Evolutionary conservation across 1,139 yeast genomes (phyloP).

Genomic region (Diutina rugosa): DNA sequence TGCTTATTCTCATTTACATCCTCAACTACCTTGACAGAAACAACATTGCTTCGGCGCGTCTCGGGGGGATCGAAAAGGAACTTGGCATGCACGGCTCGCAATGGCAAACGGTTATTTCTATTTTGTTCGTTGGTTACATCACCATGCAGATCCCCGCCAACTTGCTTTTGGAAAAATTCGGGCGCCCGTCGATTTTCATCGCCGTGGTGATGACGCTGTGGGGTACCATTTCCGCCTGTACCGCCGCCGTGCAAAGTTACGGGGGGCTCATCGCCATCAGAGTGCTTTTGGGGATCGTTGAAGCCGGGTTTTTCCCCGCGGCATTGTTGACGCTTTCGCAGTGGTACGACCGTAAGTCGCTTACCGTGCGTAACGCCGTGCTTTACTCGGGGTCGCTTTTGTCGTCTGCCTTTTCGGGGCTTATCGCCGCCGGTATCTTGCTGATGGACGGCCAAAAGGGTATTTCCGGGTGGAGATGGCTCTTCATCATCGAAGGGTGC

Average conservation of each 20-base stretch:
- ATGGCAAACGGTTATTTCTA: conserved; percentile 42
- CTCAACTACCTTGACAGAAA: conserved; percentile 46
- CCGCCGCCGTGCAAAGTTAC: conserved; percentile 20
- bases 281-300: conserved; percentile 41
- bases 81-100: conserved; percentile 33
- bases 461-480: conserved; percentile 46
- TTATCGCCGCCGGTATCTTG: conserved; percentile 51
- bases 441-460: conserved; percentile 20
- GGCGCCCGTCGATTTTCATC: conserved; percentile 37
- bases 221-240: conserved; percentile 40
- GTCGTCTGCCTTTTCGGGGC: conserved; percentile 77
- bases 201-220: conserved; percentile 36
- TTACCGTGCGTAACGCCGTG: conserved; percentile 42
- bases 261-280: conserved; percentile 35
- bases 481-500: conserved; percentile 62
- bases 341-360: conserved; percentile 36
- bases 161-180: conserved; percentile 34
- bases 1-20: conserved; percentile 38
- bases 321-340: conserved; percentile 33
- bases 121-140: conserved; percentile 50
- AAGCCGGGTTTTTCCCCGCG: conserved; percentile 48
- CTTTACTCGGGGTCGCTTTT: conserved; percentile 54
- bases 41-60: conserved; percentile 48
- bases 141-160: conserved; percentile 46
- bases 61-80: conserved; percentile 44